These are phyloP conservation scores for Choiromyces venosus DNA, from an alignment of 495 filamentous ascomycete species.

Conservation along the genomic window DNA sequence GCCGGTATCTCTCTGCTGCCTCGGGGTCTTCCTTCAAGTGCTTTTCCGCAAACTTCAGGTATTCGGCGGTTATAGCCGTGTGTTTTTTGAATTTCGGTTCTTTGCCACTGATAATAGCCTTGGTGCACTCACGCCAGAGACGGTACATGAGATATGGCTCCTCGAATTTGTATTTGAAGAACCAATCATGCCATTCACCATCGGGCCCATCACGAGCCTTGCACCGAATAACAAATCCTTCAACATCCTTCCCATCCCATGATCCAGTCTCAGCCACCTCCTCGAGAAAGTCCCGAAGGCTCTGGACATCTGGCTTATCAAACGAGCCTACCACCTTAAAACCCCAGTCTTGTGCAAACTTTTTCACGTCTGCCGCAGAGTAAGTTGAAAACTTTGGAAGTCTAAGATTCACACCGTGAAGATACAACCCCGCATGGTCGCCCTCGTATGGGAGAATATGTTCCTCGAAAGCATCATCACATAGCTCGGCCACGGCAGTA, in stretches of 20 bases:
- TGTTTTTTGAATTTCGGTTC: constrained; percentile 78
- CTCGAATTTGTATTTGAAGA: constrained; percentile 99
- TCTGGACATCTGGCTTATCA: constrained; percentile 48
- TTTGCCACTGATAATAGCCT: constrained; percentile 72
- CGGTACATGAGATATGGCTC: constrained; percentile 98
- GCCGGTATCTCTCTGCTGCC: constrained; percentile 61
- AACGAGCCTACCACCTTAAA: constrained; percentile 83
- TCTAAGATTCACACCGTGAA: constrained; percentile 95
- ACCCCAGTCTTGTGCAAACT: constrained; percentile 89
- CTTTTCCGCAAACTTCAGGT: constrained; percentile 71
- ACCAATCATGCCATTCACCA: constrained; percentile 71
- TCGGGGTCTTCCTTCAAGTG: constrained; percentile 61
- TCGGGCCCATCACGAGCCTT: constrained; percentile 54
- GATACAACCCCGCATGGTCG: constrained; percentile 82
- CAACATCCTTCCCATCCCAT: constrained; percentile 84
- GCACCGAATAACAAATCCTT: constrained; percentile 95
- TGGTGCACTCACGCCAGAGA: constrained; percentile 97
- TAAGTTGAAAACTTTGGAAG: constrained; percentile 83
- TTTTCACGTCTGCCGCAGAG: constrained; percentile 67
- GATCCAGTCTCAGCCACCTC: constrained; percentile 66
- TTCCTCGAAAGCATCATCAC: constrained; percentile 93
- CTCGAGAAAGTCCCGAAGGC: constrained; percentile 68
- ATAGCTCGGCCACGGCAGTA: constrained; percentile 92
- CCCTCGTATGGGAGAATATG: constrained; percentile 86
- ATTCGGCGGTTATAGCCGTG: constrained; percentile 81